Base-by-base conservation (phyloP, 768 basidiomycete genomes). In the Auriscalpium vulgare region DNA sequence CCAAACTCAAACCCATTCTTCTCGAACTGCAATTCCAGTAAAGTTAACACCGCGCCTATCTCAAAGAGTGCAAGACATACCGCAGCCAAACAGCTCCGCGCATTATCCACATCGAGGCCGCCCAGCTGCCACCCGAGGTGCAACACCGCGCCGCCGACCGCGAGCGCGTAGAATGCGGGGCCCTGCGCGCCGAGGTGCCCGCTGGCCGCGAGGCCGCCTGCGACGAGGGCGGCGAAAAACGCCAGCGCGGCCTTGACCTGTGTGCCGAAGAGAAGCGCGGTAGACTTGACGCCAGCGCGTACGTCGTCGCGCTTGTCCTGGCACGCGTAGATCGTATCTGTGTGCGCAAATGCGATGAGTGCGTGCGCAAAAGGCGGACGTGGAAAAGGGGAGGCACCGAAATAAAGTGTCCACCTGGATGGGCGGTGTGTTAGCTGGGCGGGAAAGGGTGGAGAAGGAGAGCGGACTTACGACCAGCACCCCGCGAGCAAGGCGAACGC, bases 321-420 rank as follows among this genome's bases (percentile, higher is more conserved):
- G 63, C 81, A 81, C 6, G 81, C 83, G 62, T 85, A 85, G 58
- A 83, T 81, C 1, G 81, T 81, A 64, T 85, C 79, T n/a, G n/a
- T 64, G 77, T 77, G 36, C 74, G 67, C 49, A 77, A 64, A 36
- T 74, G 70, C 74, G 74, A 78, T 37, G 71, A 53, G 48, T 3
- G n/a, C 23, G 10, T 43, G 17, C 16, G n/a, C 17, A 8, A 7
- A 17, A 5, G 16, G 35, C 9, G 36, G 5, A 4, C 5, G 48
- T 19, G 16, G 17, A n/a, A n/a, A 14, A 2, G 14, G 16, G 23
- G 36, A 13, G 21, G 34, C 34, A 50, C 43, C 56, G 36, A 43
- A 56, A 66, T 40, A 72, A 16, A 51, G 40, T 23, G 60, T 52
- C 56, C 55, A 62, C 17, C 54, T 50, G 21, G 17, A 44, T 13